phyloP scores from a whole-genome alignment of 2,329 filamentous ascomycete species.

The Nannizzia gypsea region DNA sequence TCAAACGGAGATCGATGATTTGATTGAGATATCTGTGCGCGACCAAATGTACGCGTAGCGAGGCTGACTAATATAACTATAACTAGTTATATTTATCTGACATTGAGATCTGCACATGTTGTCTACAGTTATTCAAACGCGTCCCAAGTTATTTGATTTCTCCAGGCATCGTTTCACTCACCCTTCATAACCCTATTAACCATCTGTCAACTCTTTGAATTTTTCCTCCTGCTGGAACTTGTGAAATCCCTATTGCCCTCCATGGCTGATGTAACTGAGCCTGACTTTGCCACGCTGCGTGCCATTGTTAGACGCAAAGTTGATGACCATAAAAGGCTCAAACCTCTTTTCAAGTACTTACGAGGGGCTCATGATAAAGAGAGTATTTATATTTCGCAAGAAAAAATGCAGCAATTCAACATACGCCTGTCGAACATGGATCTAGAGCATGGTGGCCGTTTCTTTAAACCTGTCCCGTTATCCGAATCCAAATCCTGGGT shows the following conservation, averaged over 20 bases:
- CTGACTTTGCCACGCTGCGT: not conserved
- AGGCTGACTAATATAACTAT: no score
- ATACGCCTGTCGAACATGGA: not conserved
- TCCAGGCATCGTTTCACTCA: no score
- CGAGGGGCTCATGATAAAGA: not conserved
- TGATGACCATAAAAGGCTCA: not conserved
- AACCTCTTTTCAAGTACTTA: not conserved
- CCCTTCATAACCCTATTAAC: no score
- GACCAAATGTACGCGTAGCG: no score
- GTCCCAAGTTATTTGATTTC: no score
- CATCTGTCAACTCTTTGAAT: no score
- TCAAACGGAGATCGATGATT: no score
- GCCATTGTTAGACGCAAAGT: not conserved
- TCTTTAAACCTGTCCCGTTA: not conserved
- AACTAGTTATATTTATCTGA: no score
- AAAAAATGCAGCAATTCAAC: not conserved
- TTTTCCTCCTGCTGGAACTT: not conserved
- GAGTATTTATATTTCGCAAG: not conserved
- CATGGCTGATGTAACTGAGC: not conserved
- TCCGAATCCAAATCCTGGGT: not conserved
- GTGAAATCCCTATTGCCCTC: not conserved
- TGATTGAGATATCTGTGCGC: no score
- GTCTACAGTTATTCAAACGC: no score
- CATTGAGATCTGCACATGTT: no score
- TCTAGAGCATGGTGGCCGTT: not conserved